Base-by-base conservation (phyloP, 331 rosid genomes). In the Erythrophleum ivorense region DNA sequence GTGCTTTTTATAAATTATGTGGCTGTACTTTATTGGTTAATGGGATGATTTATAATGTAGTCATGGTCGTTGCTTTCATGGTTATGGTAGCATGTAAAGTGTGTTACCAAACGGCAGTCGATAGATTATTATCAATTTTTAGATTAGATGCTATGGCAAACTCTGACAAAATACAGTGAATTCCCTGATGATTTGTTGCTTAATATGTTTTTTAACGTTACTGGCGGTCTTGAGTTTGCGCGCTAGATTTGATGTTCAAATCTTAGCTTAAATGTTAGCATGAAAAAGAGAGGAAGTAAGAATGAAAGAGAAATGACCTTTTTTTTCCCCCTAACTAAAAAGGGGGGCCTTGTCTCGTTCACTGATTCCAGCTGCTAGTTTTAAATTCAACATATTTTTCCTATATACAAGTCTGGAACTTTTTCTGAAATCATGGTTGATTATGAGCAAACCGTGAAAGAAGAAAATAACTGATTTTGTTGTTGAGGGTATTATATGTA, bases 211-310 rank as follows among this genome's bases (percentile, higher is more conserved):
- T n/a, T 5, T 45, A 48, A 19, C 41, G 40, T 31, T 33, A 36
- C 43, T 66, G 55, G 58, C 12, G 7, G 11, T 75, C 64, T 15
- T 52, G 7, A 53, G 36, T 63, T 69, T 50, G 11, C 18, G 7
- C 18, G 2, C 10, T 12, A 18, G 54, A 49, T 76, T 58, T 48
- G 70, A 75, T 67, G 69, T 21, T 78, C 52, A 18, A 57, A 60
- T 63, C 68, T 49, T 43, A 45, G 11, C 38, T 43, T 11, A 69
- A 19, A 68, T 45, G 75, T 72, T 50, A 59, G 1, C 33, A 46
- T 80, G 76, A 72, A 46, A 46, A 24, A 81, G 57, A 48, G 11
- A 38, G 48, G 29, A 24, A 24, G 29, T 24, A 24, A 24, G 24
- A 18, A 48, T 48, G 52, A 11, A 0, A 9, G 52, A 10, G 52